Base-by-base conservation (phyloP, 768 basidiomycete species). In the Crepidotus variabilis region DNA sequence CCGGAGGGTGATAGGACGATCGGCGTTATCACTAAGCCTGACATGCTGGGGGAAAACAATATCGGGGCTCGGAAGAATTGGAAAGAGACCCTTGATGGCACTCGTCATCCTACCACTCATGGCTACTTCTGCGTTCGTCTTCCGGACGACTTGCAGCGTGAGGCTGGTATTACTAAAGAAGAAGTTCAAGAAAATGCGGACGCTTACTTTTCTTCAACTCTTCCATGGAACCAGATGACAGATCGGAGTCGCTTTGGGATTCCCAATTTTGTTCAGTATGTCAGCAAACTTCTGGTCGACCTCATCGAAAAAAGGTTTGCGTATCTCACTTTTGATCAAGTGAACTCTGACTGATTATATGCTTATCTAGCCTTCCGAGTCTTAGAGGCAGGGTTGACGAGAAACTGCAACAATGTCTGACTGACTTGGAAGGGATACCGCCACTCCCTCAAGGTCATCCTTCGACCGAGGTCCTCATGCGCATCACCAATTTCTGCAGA, bases 81-180 rank as follows among this genome's bases (percentile, higher is more conserved):
- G 85, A 69, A 73, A 18, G 71, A 76, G 0, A 71, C 83, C 2
- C 67, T 88, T 6, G 73, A 81, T 56, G 83, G 81, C 32, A 72
- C 71, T 6, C 48, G 66, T 47, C 69, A 87, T 61, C 50, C 16
- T 14, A 69, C 88, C 56, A 74, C 63, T 35, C 83, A 83, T 52
- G 80, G 87, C 6, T 88, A 87, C 57, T 87, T 82, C 55, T 85
- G 83, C n/a, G 83, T 87, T 24, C 83, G 84, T 45, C 81, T 86
- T 9, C 83, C 84, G 0, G 79, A 85, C 50, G 88, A 87, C 60
- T 69, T 64, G 1, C 78, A 86, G 55, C 80, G 88, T 0, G 57
- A 62, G 13, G 60, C 64, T 36, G 64, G 66, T 3, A 64, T 78
- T 9, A 67, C 76, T 0, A 72, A 72, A 14, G 49, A 60, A 0